Conservation (phyloP, 2,329 filamentous ascomycete species). For the Trichoderma arundinaceum region DNA sequence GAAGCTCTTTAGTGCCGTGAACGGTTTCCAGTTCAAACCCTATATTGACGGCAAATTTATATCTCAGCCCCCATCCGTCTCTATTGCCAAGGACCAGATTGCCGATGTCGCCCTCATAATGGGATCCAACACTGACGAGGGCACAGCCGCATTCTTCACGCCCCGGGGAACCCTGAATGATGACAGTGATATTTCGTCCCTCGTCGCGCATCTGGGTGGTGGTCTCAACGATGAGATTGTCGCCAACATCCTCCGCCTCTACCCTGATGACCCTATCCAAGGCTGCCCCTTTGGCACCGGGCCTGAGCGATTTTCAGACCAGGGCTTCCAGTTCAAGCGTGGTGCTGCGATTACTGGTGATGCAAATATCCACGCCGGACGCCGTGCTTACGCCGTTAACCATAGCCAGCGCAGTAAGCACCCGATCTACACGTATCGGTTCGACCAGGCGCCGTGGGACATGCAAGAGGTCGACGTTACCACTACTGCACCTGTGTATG, state of each 20-base stretch:
- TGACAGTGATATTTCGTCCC: slow-evolving; percentile 20
- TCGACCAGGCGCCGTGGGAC: slow-evolving; percentile 17
- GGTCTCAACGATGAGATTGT: slow-evolving; percentile 5
- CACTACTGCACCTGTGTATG: slow-evolving; percentile 14
- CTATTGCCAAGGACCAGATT: slow-evolving; percentile 11
- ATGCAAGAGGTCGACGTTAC: slow-evolving; percentile 23
- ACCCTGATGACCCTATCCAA: slow-evolving; percentile 20
- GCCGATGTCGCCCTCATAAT: slow-evolving; percentile 25
- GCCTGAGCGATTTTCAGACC: slow-evolving; percentile 4
- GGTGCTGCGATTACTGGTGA: slow-evolving; percentile 21
- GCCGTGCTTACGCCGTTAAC: slow-evolving; percentile 6
- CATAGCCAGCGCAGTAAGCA: slow-evolving; percentile 16
- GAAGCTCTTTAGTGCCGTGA: slow-evolving; percentile 16
- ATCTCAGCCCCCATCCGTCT: slow-evolving; percentile 14
- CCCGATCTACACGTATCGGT: slow-evolving; percentile 14
- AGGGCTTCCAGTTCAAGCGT: slow-evolving; percentile 23
- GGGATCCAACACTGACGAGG: slow-evolving; percentile 24
- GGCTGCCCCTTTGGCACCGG: slow-evolving; percentile 23
- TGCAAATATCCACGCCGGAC: slow-evolving; percentile 18
- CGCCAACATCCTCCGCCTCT: slow-evolving; percentile 24
- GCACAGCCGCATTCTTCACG: slow-evolving; percentile 21
- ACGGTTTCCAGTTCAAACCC: slow-evolving; percentile 21
- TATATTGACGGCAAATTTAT: slow-evolving; percentile 20
- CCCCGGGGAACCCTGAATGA: slow-evolving; percentile 11
- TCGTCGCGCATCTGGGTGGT: slow-evolving; percentile 5